Evolutionary conservation across 208 protist species (phyloP).

Genomic region (Trypanosoma cruzi): DNA sequence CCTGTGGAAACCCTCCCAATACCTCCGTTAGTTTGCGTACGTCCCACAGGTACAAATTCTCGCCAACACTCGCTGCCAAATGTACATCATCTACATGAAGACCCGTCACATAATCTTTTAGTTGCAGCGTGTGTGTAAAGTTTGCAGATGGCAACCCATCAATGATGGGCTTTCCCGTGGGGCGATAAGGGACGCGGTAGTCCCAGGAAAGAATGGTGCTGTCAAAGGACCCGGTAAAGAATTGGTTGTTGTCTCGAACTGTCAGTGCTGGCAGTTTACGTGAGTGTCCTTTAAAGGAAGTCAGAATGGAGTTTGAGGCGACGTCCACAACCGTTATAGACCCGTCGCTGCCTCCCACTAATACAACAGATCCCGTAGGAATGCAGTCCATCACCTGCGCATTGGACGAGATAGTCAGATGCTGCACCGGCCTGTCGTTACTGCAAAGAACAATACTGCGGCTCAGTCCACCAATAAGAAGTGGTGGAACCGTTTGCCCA

Average conservation of each 20-base stretch:
- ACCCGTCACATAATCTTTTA: slow-evolving; percentile 84
- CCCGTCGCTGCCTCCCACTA: slow-evolving; percentile 83
- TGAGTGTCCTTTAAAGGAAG: slow-evolving; percentile 54
- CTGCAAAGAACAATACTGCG: slow-evolving; percentile 64
- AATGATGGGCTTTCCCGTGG: slow-evolving; percentile 33
- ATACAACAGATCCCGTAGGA: slow-evolving; percentile 36
- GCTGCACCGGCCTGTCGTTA: slow-evolving; percentile 32
- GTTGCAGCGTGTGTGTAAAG: slow-evolving; percentile 64
- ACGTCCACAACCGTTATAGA: slow-evolving; percentile 66
- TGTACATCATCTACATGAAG: slow-evolving; percentile 77
- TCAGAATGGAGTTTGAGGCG: slow-evolving; percentile 21
- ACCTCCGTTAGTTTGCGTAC: slow-evolving; percentile 73
- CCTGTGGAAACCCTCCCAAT: slow-evolving; percentile 76
- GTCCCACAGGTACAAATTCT: slow-evolving; percentile 87
- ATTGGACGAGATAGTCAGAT: slow-evolving; percentile 57
- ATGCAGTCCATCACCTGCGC: slow-evolving; percentile 74
- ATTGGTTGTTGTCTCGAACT: slow-evolving; percentile 67
- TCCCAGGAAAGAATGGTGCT: slow-evolving; percentile 85
- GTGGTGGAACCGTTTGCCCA: slow-evolving; percentile 38
- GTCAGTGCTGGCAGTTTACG: slow-evolving; percentile 80
- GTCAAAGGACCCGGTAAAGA: slow-evolving; percentile 85
- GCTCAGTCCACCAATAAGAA: slow-evolving; percentile 78
- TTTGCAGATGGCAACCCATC: slow-evolving; percentile 4
- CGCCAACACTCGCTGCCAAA: slow-evolving; percentile 73
- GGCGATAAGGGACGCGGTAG: slow-evolving; percentile 39